Base-by-base conservation (phyloP, 208 protist genomes). In the Trypanosoma congolense region DNA sequence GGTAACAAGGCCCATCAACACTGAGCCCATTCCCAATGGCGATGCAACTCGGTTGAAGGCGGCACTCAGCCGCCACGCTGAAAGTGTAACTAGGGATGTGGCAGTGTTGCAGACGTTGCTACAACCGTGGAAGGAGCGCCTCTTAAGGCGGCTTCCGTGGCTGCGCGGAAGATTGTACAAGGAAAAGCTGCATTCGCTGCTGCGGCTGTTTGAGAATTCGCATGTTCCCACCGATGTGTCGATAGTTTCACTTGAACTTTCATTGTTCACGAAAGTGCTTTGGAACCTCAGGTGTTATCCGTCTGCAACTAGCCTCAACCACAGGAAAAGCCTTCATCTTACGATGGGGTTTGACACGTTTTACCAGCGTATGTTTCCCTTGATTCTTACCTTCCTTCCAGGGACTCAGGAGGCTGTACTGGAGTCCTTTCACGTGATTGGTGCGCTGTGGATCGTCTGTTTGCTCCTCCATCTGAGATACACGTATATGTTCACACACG, bases 381-480 rank as follows among this genome's bases (percentile, higher is more conserved):
- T 70, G 1, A 61, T 77, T 18, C 60, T 70, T 2, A 38, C 66
- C 26, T 59, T 28, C 41, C 41, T 53, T 19, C 41, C 42, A 41
- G 18, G 25, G 16, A 5, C 24, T 19, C 59, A 66, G 19, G 50
- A 50, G 42, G 41, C 30, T 1, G 43, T 44, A 53, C 1, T 41
- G 3, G 38, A 62, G 2, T 56, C 61, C 41, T 38, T 70, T 29
- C 29, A 59, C 6, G 72, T 77, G 35, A 46, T 52, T 50, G 45
- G 59, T 38, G 30, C 65, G 18, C 38, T 84, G 19, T 80, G 73
- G 77, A 56, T 61, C 16, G 26, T 70, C 8, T 84, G 72, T 49
- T 55, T 77, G 10, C 60, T 77, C 38, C 73, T 77, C 36, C 65
- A 84, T 52, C 63, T 84, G 41, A 64, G 77, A 1, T 70, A 55